Percentiles rank a stretch among this genome's conserved stretches.
Evolutionary conservation across 345 rosid genomes (phyloP).

Genomic region (Excoecaria cochinchinensis): DNA sequence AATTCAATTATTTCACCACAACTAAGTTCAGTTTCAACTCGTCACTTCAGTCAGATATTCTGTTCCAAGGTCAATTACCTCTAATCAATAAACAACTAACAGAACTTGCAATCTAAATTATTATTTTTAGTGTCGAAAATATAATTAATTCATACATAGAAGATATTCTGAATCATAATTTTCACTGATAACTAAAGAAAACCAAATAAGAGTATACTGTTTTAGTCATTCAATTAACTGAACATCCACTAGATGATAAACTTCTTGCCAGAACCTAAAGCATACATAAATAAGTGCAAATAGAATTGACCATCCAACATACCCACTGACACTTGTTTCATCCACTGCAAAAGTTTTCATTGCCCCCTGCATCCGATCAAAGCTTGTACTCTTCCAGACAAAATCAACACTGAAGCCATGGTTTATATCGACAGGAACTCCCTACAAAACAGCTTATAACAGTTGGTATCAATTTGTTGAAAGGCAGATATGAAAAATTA

Average conservation of each 20-base stretch:
- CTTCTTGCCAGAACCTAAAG: neutral
- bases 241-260: neutral
- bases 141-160: no score
- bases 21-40: no score
- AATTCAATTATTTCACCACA: no score
- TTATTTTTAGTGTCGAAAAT: no score
- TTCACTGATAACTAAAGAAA: no score
- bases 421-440: constrained; percentile 88
- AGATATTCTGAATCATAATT: no score
- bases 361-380: constrained; percentile 99
- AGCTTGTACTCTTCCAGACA: constrained; percentile 99
- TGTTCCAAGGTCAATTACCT: no score
- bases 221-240: neutral
- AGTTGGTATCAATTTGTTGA: constrained; percentile 1
- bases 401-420: constrained; percentile 98
- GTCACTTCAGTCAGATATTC: no score
- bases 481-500: constrained; percentile 9
- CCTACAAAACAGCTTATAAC: constrained; percentile 47
- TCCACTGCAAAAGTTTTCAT: constrained; percentile 99
- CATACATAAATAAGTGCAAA: neutral
- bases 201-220: no score
- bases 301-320: constrained; percentile 3
- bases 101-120: no score
- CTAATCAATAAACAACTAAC: no score
- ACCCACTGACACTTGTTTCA: constrained; percentile 99